Percentiles rank a stretch among this genome's conserved stretches.
Evolutionary conservation across 495 filamentous ascomycete genomes (phyloP).

Genomic region (Achaetomiella virescens): DNA sequence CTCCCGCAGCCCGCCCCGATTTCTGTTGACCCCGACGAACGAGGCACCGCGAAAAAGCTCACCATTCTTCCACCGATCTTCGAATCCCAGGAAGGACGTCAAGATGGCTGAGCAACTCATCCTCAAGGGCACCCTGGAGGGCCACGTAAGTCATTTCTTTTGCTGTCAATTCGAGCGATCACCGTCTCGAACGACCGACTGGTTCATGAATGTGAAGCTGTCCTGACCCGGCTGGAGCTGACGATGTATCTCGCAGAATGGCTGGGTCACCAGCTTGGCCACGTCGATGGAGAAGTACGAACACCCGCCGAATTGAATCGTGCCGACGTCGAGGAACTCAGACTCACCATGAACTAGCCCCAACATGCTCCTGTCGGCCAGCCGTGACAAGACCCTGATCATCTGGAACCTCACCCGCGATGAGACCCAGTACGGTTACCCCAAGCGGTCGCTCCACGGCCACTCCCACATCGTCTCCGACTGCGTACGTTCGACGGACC

Average conservation of each 20-base stretch:
- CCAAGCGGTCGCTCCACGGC: slow-evolving; percentile 95
- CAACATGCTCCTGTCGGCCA: slow-evolving; percentile 98
- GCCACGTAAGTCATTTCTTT: slow-evolving; percentile 58
- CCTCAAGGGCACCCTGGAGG: slow-evolving; percentile 95
- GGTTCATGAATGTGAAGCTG: neutral
- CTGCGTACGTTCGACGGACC: slow-evolving; percentile 73
- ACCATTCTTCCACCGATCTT: slow-evolving; percentile 32
- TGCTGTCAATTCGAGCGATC: slow-evolving; percentile 4
- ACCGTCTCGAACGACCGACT: neutral
- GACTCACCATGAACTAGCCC: slow-evolving; percentile 55
- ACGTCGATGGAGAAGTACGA: slow-evolving; percentile 98
- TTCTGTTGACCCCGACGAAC: slow-evolving; percentile 30
- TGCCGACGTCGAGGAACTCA: slow-evolving; percentile 13
- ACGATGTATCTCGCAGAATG: slow-evolving; percentile 39
- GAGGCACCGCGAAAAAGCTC: slow-evolving; percentile 29
- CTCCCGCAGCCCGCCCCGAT: slow-evolving; percentile 20
- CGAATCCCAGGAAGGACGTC: slow-evolving; percentile 28
- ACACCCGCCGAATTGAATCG: slow-evolving; percentile 9
- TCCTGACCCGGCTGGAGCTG: neutral
- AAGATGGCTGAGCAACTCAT: slow-evolving; percentile 94
- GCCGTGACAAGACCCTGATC: slow-evolving; percentile 97
- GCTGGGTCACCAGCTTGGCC: slow-evolving; percentile 80
- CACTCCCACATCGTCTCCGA: slow-evolving; percentile 99
- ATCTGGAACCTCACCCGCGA: slow-evolving; percentile 99
- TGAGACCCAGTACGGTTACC: slow-evolving; percentile 94